Conservation (phyloP, 495 filamentous ascomycete genomes). For the Neurospora sp. region DNA sequence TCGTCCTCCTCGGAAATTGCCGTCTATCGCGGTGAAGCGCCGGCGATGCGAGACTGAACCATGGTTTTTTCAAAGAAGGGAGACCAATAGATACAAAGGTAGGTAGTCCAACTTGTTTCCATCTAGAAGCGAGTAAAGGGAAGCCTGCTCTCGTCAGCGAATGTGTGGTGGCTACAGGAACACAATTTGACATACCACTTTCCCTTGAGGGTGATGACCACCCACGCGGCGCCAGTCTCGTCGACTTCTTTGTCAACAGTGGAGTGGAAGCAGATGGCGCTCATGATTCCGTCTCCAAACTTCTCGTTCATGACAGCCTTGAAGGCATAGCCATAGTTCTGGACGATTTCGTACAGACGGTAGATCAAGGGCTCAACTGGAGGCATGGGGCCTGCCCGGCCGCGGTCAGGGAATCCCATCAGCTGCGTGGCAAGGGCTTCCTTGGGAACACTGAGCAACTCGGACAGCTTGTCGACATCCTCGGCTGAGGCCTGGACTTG, state of each 20-base stretch:
- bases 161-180: conserved; percentile 1
- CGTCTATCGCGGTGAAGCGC: not conserved
- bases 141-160: conserved; percentile 35
- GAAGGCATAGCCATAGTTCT: conserved; percentile 96
- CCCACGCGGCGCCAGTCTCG: conserved; percentile 61
- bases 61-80: not conserved
- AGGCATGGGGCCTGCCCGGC: conserved; percentile 81
- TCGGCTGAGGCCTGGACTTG: conserved; percentile 71
- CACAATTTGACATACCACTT: conserved; percentile 65
- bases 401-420: conserved; percentile 70
- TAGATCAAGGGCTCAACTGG: conserved; percentile 92
- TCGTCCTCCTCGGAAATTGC: not conserved
- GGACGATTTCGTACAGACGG: conserved; percentile 88
- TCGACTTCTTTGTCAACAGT: conserved; percentile 96
- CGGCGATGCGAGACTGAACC: not conserved
- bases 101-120: not conserved
- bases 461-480: conserved; percentile 64
- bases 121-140: conserved; percentile 53
- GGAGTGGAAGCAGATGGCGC: conserved; percentile 84
- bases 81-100: not conserved
- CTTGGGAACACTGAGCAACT: conserved; percentile 54
- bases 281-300: conserved; percentile 99
- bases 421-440: conserved; percentile 50
- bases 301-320: conserved; percentile 98
- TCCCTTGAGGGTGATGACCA: conserved; percentile 79